Percentiles rank a stretch among this genome's conserved stretches.
These are phyloP conservation scores for Lepidium africanum DNA, from an alignment of 345 rosid species.

Conservation along the genomic window DNA sequence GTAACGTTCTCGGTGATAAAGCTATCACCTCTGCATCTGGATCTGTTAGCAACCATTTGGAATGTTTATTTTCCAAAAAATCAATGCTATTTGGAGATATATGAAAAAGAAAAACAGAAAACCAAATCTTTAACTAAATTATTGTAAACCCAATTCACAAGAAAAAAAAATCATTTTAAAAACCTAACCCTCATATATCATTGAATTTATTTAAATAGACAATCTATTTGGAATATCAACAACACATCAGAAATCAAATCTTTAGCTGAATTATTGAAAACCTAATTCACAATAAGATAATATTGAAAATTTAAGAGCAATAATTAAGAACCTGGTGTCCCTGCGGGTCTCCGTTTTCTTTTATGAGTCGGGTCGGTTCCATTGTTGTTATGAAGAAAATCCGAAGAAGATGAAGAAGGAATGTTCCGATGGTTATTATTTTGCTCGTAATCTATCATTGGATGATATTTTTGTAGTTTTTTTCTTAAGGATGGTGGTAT, in stretches of 20 bases:
- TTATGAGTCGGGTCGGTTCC: slow-evolving; percentile 24
- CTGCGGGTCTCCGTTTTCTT: slow-evolving; percentile 81
- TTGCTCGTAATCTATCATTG: slow-evolving; percentile 17
- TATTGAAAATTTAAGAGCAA: not conserved
- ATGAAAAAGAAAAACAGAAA: not conserved
- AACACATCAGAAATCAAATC: not conserved
- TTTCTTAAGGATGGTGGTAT: not conserved
- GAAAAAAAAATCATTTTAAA: not conserved
- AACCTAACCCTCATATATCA: not conserved
- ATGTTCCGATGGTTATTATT: slow-evolving; percentile 1
- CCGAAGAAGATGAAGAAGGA: slow-evolving; percentile 13
- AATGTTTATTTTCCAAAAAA: not conserved
- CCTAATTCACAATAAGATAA: not conserved
- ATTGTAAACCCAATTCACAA: not conserved
- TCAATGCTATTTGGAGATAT: not conserved
- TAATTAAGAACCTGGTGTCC: slow-evolving; percentile 62
- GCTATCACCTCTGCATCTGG: slow-evolving; percentile 96
- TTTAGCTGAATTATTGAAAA: not conserved
- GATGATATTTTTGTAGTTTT: not conserved
- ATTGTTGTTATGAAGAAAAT: slow-evolving; percentile 15
- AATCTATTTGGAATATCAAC: not conserved
- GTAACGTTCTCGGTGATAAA: slow-evolving; percentile 74
- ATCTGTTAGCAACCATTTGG: slow-evolving; percentile 37
- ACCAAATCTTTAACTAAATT: not conserved
- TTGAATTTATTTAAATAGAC: not conserved